phyloP scores from a whole-genome alignment of 768 basidiomycete species.

The Boletus speciosus region DNA sequence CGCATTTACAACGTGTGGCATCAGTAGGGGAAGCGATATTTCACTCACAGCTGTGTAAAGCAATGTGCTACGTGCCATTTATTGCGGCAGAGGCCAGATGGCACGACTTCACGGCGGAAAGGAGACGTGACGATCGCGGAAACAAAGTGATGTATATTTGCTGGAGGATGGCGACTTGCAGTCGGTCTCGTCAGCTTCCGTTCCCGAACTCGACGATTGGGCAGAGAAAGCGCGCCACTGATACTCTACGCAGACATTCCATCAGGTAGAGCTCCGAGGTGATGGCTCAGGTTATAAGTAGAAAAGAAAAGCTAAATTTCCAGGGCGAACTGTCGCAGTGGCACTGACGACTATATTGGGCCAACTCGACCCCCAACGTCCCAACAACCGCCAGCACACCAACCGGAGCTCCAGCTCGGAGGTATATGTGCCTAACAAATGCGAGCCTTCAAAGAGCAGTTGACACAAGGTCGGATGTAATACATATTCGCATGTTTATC shows the following conservation, averaged over 20 bases:
- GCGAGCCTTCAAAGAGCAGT: not conserved
- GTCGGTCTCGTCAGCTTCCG: not conserved
- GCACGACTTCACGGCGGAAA: not conserved
- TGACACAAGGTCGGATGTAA: not conserved
- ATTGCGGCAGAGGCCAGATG: not conserved
- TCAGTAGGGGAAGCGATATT: not conserved
- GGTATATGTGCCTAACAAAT: not conserved
- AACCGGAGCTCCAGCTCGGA: not conserved
- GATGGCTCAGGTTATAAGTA: not conserved
- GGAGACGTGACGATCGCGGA: not conserved
- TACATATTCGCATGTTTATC: conserved; percentile 13
- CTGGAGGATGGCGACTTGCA: not conserved
- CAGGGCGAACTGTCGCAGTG: not conserved
- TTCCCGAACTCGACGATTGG: not conserved
- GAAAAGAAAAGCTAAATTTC: not conserved
- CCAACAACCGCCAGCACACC: not conserved
- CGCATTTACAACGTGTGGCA: not conserved
- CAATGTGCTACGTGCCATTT: not conserved
- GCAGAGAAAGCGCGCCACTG: not conserved
- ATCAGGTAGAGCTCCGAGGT: not conserved
- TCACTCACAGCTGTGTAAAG: not conserved
- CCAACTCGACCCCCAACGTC: not conserved
- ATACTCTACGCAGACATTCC: not conserved
- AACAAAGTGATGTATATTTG: not conserved
- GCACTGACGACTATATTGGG: not conserved